These are phyloP conservation scores for Chlorophyllum brunneum DNA, from an alignment of 768 basidiomycete species.

Conservation along the genomic window DNA sequence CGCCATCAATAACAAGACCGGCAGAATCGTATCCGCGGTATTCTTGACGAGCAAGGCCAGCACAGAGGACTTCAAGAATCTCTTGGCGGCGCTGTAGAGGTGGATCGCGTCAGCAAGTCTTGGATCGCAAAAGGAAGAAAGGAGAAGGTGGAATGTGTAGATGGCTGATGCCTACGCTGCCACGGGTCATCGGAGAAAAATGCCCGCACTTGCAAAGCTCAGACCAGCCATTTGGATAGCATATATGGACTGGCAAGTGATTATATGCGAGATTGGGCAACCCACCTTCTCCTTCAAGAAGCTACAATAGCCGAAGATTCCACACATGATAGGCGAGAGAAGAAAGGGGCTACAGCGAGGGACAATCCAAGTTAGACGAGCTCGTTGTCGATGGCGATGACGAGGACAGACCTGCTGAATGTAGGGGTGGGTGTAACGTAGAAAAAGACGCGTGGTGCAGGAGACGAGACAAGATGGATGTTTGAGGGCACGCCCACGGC, in stretches of 20 bases:
- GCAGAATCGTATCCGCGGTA: slow-evolving; percentile 99
- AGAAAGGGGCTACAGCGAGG: slow-evolving; percentile 4
- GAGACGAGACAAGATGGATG: slow-evolving; percentile 10
- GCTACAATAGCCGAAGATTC: slow-evolving; percentile 96
- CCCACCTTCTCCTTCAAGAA: slow-evolving; percentile 91
- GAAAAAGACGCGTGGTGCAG: slow-evolving; percentile 21
- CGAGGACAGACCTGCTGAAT: slow-evolving; percentile 14
- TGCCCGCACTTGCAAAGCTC: neutral
- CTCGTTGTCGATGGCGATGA: neutral
- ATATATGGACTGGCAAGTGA: neutral
- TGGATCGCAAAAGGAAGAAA: slow-evolving; percentile 2
- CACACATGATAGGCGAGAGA: slow-evolving; percentile 59
- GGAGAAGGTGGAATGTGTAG: no score
- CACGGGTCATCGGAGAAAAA: neutral
- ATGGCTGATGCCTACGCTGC: no score
- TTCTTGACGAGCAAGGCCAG: slow-evolving; percentile 91
- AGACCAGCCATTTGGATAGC: neutral
- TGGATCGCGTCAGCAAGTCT: slow-evolving; percentile 17
- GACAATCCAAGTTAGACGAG: slow-evolving; percentile 7
- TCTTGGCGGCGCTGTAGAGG: slow-evolving; percentile 74
- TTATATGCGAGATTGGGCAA: slow-evolving; percentile 14
- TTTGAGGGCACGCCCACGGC: neutral
- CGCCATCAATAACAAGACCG: slow-evolving; percentile 87
- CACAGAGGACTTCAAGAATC: slow-evolving; percentile 85
- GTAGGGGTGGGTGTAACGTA: slow-evolving; percentile 14